phyloP scores from a whole-genome alignment of 1,139 yeast genomes.

The Geotrichum siamense region DNA sequence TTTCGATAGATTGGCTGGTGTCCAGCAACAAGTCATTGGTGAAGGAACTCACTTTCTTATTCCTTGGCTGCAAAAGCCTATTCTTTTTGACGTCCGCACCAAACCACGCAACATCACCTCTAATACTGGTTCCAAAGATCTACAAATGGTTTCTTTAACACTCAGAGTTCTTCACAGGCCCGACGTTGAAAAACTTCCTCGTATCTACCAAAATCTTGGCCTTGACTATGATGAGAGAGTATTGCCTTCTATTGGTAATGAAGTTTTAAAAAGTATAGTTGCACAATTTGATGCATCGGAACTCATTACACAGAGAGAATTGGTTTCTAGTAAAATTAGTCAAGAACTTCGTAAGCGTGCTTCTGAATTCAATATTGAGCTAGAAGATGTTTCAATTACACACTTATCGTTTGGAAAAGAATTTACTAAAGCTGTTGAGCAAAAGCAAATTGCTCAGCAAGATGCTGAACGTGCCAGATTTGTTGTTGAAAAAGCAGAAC shows the following conservation, averaged over 20 bases:
- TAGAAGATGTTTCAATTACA: constrained; percentile 96
- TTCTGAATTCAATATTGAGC: constrained; percentile 75
- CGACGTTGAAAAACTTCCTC: constrained; percentile 72
- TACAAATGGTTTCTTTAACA: constrained; percentile 92
- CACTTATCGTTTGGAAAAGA: constrained; percentile 97
- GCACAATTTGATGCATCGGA: constrained; percentile 99
- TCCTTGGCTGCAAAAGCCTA: constrained; percentile 94
- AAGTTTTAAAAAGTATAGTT: constrained; percentile 87
- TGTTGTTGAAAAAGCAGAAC: constrained; percentile 94
- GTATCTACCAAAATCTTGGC: constrained; percentile 84
- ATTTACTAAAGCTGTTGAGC: constrained; percentile 97
- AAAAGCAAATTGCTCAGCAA: constrained; percentile 98
- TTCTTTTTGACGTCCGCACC: constrained; percentile 86
- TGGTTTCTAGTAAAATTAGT: constrained; percentile 83
- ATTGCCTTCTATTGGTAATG: constrained; percentile 94
- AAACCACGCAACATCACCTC: constrained; percentile 86
- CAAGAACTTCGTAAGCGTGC: constrained; percentile 83
- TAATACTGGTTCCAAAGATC: constrained; percentile 93
- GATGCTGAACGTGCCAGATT: constrained; percentile 97
- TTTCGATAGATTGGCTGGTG: constrained; percentile 88
- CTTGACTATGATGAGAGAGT: constrained; percentile 96
- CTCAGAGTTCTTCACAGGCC: constrained; percentile 93
- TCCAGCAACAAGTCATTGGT: constrained; percentile 75
- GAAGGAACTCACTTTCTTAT: constrained; percentile 94
- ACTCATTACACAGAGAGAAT: constrained; percentile 92